These are phyloP conservation scores for Akanthomyces lecanii DNA, from an alignment of 2,329 filamentous ascomycete species.

Conservation along the genomic window DNA sequence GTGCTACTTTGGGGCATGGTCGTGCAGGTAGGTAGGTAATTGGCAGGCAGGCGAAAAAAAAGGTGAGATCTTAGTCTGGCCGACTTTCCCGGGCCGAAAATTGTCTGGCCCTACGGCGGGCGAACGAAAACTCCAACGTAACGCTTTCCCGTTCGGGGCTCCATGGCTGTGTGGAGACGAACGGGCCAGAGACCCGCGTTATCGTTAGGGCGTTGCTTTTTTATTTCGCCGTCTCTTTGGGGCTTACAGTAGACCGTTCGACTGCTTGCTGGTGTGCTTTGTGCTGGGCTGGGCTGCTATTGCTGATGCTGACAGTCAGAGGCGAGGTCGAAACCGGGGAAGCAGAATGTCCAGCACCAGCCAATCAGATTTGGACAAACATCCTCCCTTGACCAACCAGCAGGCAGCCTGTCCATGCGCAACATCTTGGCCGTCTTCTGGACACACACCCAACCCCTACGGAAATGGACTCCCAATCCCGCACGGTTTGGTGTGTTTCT, in stretches of 20 bases:
- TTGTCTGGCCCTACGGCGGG: background rate
- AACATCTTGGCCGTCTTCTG: background rate
- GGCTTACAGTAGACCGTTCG: background rate
- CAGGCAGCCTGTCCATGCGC: background rate
- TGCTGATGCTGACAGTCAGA: conserved; percentile 8
- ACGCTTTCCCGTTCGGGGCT: conserved; percentile 9
- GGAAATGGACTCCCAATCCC: conserved; percentile 2
- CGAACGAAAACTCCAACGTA: background rate
- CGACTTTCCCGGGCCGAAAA: conserved; percentile 6
- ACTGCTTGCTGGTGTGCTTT: too few species aligned
- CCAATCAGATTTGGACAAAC: background rate
- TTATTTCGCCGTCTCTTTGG: too few species aligned
- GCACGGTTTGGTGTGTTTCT: background rate
- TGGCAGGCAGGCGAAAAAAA: background rate
- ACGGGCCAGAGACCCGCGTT: background rate
- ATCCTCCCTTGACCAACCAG: background rate
- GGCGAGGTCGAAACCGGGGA: background rate
- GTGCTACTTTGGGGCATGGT: background rate
- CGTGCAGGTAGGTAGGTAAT: background rate
- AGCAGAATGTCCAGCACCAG: background rate
- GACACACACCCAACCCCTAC: conserved; percentile 1
- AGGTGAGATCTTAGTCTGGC: conserved; percentile 12
- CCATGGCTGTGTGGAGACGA: background rate
- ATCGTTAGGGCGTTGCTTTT: background rate
- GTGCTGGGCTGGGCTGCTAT: background rate